A percentile compares a stretch with the other conserved stretches of the same genome.
These are phyloP conservation scores for Clitopilus passeckerianus DNA, from an alignment of 768 basidiomycete species.

Conservation along the genomic window DNA sequence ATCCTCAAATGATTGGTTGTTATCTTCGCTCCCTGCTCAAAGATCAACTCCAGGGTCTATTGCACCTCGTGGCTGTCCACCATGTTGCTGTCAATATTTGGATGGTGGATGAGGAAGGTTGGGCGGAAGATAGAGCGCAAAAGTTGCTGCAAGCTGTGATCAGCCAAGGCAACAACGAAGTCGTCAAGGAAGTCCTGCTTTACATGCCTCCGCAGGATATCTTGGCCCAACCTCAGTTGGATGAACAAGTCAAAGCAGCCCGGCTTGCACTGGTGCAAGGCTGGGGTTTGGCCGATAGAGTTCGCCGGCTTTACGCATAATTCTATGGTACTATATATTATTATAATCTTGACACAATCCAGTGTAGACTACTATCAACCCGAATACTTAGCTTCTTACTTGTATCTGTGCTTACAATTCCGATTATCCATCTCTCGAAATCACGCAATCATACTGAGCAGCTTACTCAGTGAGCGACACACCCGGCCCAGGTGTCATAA, in stretches of 20 bases:
- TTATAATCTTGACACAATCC: neutral
- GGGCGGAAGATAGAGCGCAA: slow-evolving; percentile 28
- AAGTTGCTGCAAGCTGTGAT: slow-evolving; percentile 51
- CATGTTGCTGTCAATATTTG: slow-evolving; percentile 76
- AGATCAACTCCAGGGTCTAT: slow-evolving; percentile 46
- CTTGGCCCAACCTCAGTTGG: slow-evolving; percentile 27
- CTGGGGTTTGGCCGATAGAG: slow-evolving; percentile 13
- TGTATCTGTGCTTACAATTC: neutral
- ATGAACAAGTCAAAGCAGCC: slow-evolving; percentile 27
- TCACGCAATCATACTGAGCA: neutral
- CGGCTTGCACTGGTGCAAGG: slow-evolving; percentile 49
- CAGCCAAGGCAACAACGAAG: slow-evolving; percentile 38
- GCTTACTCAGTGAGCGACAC: neutral
- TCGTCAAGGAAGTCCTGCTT: slow-evolving; percentile 47
- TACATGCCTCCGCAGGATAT: slow-evolving; percentile 35
- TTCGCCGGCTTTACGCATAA: neutral
- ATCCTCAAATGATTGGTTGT: slow-evolving; percentile 54
- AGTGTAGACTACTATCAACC: neutral
- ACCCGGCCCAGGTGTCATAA: neutral
- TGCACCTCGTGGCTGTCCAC: slow-evolving; percentile 67
- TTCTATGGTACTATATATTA: neutral
- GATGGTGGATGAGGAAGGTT: slow-evolving; percentile 30
- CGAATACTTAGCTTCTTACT: neutral
- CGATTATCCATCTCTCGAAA: neutral
- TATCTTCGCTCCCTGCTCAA: slow-evolving; percentile 57